Percentiles rank a stretch among this genome's conserved stretches.
phyloP scores from a whole-genome alignment of 2,329 filamentous ascomycete species.

The Leptodontidium sp. region DNA sequence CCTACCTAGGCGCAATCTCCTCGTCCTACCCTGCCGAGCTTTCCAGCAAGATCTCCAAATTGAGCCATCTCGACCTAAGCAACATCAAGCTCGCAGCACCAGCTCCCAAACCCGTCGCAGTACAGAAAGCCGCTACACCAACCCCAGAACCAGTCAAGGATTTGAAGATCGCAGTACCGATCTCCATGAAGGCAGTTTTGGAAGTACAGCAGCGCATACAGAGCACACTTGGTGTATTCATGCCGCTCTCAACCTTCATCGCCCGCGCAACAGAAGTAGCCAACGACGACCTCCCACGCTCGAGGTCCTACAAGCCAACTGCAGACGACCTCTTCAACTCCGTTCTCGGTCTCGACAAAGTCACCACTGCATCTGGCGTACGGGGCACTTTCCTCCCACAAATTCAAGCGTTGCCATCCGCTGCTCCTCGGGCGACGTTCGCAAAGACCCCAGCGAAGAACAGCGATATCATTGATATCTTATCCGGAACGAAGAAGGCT shows the following conservation, averaged over 20 bases:
- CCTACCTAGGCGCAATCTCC: constrained; percentile 82
- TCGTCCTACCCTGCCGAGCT: constrained; percentile 75
- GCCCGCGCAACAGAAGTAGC: constrained; percentile 84
- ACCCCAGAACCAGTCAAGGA: constrained; percentile 55
- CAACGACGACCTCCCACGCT: constrained; percentile 82
- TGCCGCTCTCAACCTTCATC: constrained; percentile 89
- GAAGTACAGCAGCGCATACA: constrained; percentile 84
- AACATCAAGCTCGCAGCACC: constrained; percentile 83
- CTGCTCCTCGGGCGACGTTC: constrained; percentile 48
- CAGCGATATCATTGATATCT: constrained; percentile 83
- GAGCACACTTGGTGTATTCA: constrained; percentile 76
- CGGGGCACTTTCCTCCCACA: constrained; percentile 76
- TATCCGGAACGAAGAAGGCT: constrained; percentile 59
- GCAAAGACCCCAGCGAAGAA: constrained; percentile 53
- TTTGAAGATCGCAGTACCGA: constrained; percentile 72
- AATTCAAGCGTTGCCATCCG: constrained; percentile 65
- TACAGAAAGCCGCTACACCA: constrained; percentile 48
- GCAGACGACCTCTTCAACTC: constrained; percentile 89
- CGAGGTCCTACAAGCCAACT: constrained; percentile 69
- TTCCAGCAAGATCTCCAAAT: constrained; percentile 75
- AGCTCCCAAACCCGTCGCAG: constrained; percentile 48
- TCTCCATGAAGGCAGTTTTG: constrained; percentile 81
- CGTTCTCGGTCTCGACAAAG: constrained; percentile 74
- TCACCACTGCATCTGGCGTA: constrained; percentile 59
- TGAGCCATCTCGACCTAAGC: constrained; percentile 87